Evolutionary conservation across 192 early-diverging fungal genomes (phyloP).

Genomic region (Radiomyces spectabilis): DNA sequence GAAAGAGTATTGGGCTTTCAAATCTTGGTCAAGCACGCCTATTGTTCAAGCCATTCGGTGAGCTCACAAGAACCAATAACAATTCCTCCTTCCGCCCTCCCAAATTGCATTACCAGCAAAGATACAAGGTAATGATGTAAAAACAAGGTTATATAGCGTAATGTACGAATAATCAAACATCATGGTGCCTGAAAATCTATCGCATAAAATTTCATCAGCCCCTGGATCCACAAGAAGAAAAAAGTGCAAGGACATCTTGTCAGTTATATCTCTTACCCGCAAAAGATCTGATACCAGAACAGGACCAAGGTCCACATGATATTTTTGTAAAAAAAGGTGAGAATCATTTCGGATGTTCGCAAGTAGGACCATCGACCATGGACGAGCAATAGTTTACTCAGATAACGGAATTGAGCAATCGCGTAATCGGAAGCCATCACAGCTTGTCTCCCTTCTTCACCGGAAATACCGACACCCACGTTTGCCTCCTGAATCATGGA

Average conservation of each 20-base stretch:
- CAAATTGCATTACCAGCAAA: conserved; percentile 48
- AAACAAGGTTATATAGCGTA: conserved; percentile 72
- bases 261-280: conserved; percentile 43
- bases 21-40: conserved; percentile 74
- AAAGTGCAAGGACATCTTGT: conserved; percentile 33
- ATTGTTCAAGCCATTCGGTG: no score
- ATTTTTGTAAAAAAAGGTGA: conserved; percentile 74
- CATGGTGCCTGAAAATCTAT: conserved; percentile 62
- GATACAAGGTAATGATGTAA: conserved; percentile 68
- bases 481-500: conserved; percentile 79
- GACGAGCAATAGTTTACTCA: conserved; percentile 56
- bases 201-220: no score
- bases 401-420: conserved; percentile 63
- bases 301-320: conserved; percentile 60
- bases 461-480: conserved; percentile 69
- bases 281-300: conserved; percentile 78
- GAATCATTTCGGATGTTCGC: conserved; percentile 48
- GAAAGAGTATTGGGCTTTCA: conserved; percentile 49
- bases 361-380: conserved; percentile 66
- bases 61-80: no score
- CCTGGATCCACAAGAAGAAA: conserved; percentile 53
- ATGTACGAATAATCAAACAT: conserved; percentile 75
- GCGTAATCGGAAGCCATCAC: conserved; percentile 71
- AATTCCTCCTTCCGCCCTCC: no score
- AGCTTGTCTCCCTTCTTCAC: conserved; percentile 73